Base-by-base conservation (phyloP, 2,329 filamentous ascomycete genomes). In the Alternaria longipes region DNA sequence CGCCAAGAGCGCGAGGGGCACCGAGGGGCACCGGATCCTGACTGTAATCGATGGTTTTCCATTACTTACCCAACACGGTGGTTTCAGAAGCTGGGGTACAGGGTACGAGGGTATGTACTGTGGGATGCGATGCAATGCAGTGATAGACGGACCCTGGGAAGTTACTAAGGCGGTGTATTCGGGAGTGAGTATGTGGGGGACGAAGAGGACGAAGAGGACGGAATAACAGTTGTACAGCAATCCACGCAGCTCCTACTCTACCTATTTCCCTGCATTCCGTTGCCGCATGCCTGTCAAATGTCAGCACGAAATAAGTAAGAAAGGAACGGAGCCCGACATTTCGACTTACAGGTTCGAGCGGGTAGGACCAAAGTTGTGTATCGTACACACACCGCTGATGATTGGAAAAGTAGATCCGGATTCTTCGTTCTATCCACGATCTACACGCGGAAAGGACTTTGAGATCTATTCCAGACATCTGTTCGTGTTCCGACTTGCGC, bases 201-300 rank as follows among this genome's bases (percentile, higher is more conserved):
- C 22, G 24, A 53, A 42, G 49, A 47, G 41, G 41, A 20, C 22
- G 24, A 53, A 42, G 49, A 47, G 55, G 32, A 53, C 40, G 18
- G 24, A 50, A 44, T 28, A 45, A 40, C 52, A 47, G 9, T 45
- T 5, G 36, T 5, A 26, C 6, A 26, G 24, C 24, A n/a, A 59
- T 55, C 51, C 12, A 59, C 42, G 30, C 20, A 54, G 45, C 1
- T 30, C 26, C 18, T 22, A 41, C 38, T 22, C 18, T 41, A 42
- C 20, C 18, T 41, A 42, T 12, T 24, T 9, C 20, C 24, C 5
- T 11, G 22, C 18, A 42, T 18, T n/a, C 20, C 5, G 12, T 42
- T 22, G 5, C 40, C 8, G 12, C 8, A 22, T 11, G 9, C 18
- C 40, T 42, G 14, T 14, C 32, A 14, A 22, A 42, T 7, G 9